Evolutionary conservation across 306 rosid species (phyloP), one percentile per base, ranked within the genome.

Genomic region (Abrus precatorius): DNA sequence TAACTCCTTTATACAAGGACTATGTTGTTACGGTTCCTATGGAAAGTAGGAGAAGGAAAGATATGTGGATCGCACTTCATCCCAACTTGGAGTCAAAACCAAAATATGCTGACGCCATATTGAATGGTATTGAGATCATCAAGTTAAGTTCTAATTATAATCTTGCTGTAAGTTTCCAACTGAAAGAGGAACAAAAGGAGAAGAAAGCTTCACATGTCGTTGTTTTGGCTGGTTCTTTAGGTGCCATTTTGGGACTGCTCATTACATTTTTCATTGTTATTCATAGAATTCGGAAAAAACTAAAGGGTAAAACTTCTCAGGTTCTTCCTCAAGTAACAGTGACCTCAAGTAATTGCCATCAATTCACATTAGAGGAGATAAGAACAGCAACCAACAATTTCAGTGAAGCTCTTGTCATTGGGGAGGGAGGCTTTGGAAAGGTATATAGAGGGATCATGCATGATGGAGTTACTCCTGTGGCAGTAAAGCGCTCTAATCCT

Each of bases 351-450:
- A 43, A 61, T 7, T 76, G 88, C 52, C 20, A 80, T 45, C 67
- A 43, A 29, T 85, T 87, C 66, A 75, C 91, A 27, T 14, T 82
- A 13, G 82, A 64, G 30, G 87, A 82, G 36, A 87, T 87, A n/a
- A 80, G 59, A 50, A 63, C 34, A 29, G 88, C 87, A 9, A 87
- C 88, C 30, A 67, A 9, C 60, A 83, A 83, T 68, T 88, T 88
- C 64, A 75, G 66, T 52, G 84, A 76, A 14, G 85, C 44, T 76
- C 69, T 72, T 48, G 76, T 83, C 2, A 80, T 88, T 68, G 91
- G 91, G 0, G 82, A 61, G 47, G 91, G 91, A 53, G 91, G 91
- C 48, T 88, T 88, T 55, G 89, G 91, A 54, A 85, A 85, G 72
- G 91, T 88, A 40, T 88, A 85, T 83, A 88, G 68, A 73, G 84